These are phyloP conservation scores for Fusarium tupiense DNA, from an alignment of 2,329 filamentous ascomycete species.

Conservation along the genomic window DNA sequence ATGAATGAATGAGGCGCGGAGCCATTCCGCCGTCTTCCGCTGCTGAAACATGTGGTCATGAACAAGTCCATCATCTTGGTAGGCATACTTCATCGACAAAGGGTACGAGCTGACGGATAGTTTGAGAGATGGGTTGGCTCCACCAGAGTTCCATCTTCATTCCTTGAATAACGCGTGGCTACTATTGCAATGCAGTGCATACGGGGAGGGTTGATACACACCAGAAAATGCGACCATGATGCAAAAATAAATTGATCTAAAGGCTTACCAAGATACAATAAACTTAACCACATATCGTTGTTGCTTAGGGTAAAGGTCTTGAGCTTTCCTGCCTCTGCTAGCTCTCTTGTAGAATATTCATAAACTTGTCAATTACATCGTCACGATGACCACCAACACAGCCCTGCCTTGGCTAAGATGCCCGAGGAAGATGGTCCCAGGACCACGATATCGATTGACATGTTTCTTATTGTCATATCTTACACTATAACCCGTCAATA, in stretches of 20 bases:
- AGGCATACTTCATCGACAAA: background rate
- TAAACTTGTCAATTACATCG: background rate
- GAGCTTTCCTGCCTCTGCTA: background rate
- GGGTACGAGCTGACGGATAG: background rate
- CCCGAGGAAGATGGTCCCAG: background rate
- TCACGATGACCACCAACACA: background rate
- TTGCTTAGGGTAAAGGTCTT: background rate
- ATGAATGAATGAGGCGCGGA: background rate
- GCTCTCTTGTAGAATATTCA: background rate
- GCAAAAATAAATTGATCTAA: background rate
- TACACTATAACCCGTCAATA: background rate
- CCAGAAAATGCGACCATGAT: background rate
- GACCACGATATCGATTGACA: too few species aligned
- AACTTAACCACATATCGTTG: background rate
- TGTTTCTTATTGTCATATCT: background rate
- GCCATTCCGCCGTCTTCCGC: background rate
- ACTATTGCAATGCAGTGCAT: background rate
- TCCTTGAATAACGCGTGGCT: background rate
- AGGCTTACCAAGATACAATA: background rate
- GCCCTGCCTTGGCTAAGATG: background rate
- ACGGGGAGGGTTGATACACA: background rate
- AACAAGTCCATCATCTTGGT: background rate
- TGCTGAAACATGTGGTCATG: background rate
- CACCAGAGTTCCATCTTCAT: background rate
- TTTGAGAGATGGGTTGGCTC: background rate